Percentiles rank a stretch among this genome's conserved stretches.
Conservation (phyloP, 2,329 filamentous ascomycete species). For the Clathrospora elynae region DNA sequence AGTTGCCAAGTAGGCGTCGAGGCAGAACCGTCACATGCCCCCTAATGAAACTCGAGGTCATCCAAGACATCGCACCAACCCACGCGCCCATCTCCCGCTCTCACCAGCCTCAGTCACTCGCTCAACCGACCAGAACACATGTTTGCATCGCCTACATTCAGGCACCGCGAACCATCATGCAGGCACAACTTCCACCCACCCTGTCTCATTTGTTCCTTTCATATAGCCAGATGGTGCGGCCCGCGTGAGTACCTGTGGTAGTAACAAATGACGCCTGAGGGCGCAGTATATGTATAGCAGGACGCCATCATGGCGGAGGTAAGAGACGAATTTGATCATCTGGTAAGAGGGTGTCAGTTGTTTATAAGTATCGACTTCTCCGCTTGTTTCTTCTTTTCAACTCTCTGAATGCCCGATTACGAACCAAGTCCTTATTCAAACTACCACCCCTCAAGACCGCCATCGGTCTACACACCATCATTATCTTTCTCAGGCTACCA, state of each 20-base stretch:
- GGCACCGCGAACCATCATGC: slow-evolving; percentile 37
- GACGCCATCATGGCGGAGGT: slow-evolving; percentile 20
- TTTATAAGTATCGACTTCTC: slow-evolving; percentile 22
- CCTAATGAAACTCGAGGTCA: slow-evolving; percentile 31
- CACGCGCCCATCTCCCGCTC: slow-evolving; percentile 34
- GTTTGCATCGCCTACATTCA: slow-evolving; percentile 36
- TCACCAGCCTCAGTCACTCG: slow-evolving; percentile 39
- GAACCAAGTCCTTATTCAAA: slow-evolving; percentile 21
- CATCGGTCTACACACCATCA: slow-evolving; percentile 25
- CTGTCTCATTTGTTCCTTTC: slow-evolving; percentile 29
- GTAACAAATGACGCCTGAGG: slow-evolving; percentile 25
- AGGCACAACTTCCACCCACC: slow-evolving; percentile 28
- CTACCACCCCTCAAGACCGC: slow-evolving; percentile 24
- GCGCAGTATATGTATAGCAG: slow-evolving; percentile 23
- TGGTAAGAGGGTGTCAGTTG: slow-evolving; percentile 16
- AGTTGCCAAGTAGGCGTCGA: slow-evolving; percentile 5
- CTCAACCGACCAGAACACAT: slow-evolving; percentile 30
- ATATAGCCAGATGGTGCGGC: slow-evolving; percentile 13
- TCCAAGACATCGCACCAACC: slow-evolving; percentile 38
- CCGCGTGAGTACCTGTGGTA: slow-evolving; percentile 29
- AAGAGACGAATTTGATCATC: slow-evolving; percentile 13
- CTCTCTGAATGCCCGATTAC: slow-evolving; percentile 30
- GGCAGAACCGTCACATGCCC: slow-evolving; percentile 30
- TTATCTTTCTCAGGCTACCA: slow-evolving; percentile 30
- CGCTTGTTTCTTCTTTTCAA: slow-evolving; percentile 13